Conservation (phyloP, 257 asterid genomes). For the Lycium barbarum region DNA sequence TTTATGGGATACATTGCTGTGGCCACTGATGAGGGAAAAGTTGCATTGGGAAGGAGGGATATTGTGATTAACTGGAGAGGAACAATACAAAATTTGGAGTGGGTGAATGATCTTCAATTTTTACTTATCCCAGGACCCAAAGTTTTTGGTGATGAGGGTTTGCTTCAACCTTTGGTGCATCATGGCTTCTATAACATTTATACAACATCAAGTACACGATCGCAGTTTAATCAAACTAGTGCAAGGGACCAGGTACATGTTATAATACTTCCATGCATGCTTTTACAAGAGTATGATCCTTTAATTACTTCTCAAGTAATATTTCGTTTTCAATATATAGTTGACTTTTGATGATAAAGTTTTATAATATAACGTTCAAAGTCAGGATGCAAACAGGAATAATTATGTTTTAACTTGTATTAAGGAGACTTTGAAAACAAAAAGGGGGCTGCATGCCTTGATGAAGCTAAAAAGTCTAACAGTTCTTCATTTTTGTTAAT, state of each 20-base stretch:
- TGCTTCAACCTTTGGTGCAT: slow-evolving; percentile 51
- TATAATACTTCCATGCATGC: neutral
- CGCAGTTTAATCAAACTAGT: slow-evolving; percentile 64
- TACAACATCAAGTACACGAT: slow-evolving; percentile 64
- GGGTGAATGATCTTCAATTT: neutral
- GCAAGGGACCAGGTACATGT: slow-evolving; percentile 70
- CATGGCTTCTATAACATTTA: slow-evolving; percentile 77
- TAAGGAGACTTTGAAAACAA: neutral
- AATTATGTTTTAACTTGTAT: too few species aligned
- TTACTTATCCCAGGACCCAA: neutral
- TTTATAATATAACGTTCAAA: too few species aligned
- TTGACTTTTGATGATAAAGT: neutral
- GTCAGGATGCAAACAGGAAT: neutral
- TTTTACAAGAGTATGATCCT: neutral
- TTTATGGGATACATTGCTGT: neutral
- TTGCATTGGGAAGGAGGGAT: neutral
- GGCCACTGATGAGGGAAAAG: neutral
- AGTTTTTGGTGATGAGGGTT: neutral
- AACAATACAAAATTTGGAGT: neutral
- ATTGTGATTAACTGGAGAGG: neutral
- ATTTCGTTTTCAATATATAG: neutral
- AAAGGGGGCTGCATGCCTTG: neutral
- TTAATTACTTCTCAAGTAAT: neutral
- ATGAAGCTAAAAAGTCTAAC: neutral
- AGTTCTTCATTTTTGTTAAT: neutral